A percentile compares a stretch with the other conserved stretches of the same genome.
phyloP scores from a whole-genome alignment of 2,329 filamentous ascomycete genomes.

The Acrodontium crateriforme region DNA sequence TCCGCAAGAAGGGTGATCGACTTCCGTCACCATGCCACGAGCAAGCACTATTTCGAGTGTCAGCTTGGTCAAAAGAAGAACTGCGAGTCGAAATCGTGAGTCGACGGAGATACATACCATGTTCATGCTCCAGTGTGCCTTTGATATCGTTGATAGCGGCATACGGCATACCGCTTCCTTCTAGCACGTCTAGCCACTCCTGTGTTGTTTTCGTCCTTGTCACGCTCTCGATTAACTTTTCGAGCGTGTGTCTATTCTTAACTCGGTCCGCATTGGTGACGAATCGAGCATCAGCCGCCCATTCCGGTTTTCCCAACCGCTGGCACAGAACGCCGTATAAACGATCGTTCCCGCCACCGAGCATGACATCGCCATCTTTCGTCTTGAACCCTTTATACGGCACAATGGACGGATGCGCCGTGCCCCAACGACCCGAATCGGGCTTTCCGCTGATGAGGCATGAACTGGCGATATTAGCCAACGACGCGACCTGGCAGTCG shows the following conservation, averaged over 20 bases:
- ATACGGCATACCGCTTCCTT: slow-evolving; percentile 88
- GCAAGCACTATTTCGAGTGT: slow-evolving; percentile 40
- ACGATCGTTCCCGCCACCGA: slow-evolving; percentile 51
- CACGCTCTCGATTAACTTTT: slow-evolving; percentile 61
- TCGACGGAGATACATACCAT: slow-evolving; percentile 42
- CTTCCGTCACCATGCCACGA: slow-evolving; percentile 76
- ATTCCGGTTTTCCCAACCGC: slow-evolving; percentile 43
- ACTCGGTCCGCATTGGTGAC: slow-evolving; percentile 46
- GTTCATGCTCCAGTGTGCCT: slow-evolving; percentile 66
- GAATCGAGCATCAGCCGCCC: slow-evolving; percentile 43
- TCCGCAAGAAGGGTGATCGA: slow-evolving; percentile 73
- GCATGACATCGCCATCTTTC: slow-evolving; percentile 46
- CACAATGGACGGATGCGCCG: slow-evolving; percentile 95
- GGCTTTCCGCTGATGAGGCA: slow-evolving; percentile 76
- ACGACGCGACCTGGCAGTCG: slow-evolving; percentile 86
- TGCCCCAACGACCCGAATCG: slow-evolving; percentile 87
- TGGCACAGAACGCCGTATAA: slow-evolving; percentile 48
- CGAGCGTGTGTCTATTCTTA: slow-evolving; percentile 60
- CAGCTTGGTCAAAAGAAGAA: background rate
- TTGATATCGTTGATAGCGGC: slow-evolving; percentile 90
- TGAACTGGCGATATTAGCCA: slow-evolving; percentile 92
- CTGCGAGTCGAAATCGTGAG: background rate
- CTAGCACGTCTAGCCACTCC: slow-evolving; percentile 76
- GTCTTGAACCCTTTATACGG: slow-evolving; percentile 76
- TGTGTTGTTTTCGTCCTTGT: slow-evolving; percentile 66